Evolutionary conservation across 2,329 filamentous ascomycete species (phyloP).

Genomic region (Colletotrichum truncatum): DNA sequence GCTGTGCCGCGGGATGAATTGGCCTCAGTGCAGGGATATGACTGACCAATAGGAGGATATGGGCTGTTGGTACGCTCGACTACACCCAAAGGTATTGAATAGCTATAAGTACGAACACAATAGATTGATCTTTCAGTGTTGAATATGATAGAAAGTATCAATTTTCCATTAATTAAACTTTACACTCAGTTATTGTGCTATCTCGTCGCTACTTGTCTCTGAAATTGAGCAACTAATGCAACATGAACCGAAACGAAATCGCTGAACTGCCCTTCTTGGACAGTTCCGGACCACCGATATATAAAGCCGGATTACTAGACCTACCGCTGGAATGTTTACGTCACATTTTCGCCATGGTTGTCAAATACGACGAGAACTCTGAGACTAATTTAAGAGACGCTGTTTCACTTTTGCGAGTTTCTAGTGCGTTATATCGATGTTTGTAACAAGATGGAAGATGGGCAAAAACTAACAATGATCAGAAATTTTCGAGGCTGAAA

Average conservation of each 20-base stretch:
- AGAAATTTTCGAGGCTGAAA: not conserved
- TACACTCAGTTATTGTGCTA: too few relatives aligned
- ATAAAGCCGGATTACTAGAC: not conserved
- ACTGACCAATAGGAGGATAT: too few relatives aligned
- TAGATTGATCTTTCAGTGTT: too few relatives aligned
- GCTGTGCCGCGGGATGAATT: not conserved
- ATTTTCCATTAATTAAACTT: too few relatives aligned
- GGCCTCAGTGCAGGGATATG: not conserved
- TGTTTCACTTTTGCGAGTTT: not conserved
- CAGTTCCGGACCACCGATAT: not conserved
- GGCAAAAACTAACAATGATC: not conserved
- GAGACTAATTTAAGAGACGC: conserved; percentile 2
- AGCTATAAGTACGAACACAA: too few relatives aligned
- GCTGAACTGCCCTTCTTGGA: not conserved
- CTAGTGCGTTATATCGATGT: not conserved
- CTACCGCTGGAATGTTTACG: not conserved
- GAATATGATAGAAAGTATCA: too few relatives aligned
- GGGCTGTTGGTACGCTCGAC: not conserved
- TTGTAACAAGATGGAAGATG: not conserved
- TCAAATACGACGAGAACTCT: not conserved
- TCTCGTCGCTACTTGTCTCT: too few relatives aligned
- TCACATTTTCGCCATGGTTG: not conserved
- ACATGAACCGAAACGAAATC: not conserved
- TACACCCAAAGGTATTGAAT: not conserved
- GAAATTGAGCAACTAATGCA: too few relatives aligned